Evolutionary conservation across 352 stramenopile genomes (phyloP).

Genomic region (Phytophthora pini): DNA sequence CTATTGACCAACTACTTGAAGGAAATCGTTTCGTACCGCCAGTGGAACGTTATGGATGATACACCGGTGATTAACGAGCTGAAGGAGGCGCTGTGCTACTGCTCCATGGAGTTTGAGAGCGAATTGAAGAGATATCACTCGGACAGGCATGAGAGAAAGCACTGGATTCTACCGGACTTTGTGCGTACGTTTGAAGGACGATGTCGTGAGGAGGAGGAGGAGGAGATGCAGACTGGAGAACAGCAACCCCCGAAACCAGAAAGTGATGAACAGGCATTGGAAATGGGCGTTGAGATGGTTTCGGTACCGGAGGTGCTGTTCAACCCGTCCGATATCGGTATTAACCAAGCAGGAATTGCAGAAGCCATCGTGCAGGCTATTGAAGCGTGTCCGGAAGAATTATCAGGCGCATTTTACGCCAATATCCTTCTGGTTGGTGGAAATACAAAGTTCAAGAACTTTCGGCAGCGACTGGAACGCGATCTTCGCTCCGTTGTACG

Average conservation of each 20-base stretch:
- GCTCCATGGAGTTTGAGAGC: slow-evolving; percentile 85
- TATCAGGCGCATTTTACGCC: slow-evolving; percentile 79
- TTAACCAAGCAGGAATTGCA: slow-evolving; percentile 87
- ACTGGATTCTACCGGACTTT: slow-evolving; percentile 89
- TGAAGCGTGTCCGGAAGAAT: slow-evolving; percentile 69
- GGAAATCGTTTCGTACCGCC: slow-evolving; percentile 95
- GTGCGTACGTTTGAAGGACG: slow-evolving; percentile 70
- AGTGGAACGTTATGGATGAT: slow-evolving; percentile 97
- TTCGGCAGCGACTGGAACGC: slow-evolving; percentile 68
- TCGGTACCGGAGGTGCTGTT: slow-evolving; percentile 93
- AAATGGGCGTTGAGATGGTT: slow-evolving; percentile 90
- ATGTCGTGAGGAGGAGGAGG: slow-evolving; percentile 35
- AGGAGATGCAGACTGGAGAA: slow-evolving; percentile 17
- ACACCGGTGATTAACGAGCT: slow-evolving; percentile 76
- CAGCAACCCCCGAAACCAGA: slow-evolving; percentile 2
- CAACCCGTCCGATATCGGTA: slow-evolving; percentile 91
- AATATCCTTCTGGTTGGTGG: slow-evolving; percentile 91
- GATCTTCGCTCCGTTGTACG: slow-evolving; percentile 70
- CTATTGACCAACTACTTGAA: slow-evolving; percentile 98
- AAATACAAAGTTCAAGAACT: slow-evolving; percentile 89
- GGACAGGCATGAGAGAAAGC: slow-evolving; percentile 42
- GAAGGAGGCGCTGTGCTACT: slow-evolving; percentile 92
- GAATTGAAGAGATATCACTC: slow-evolving; percentile 71
- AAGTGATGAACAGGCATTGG: slow-evolving; percentile 70
- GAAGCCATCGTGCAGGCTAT: slow-evolving; percentile 90